A percentile compares a stretch with the other conserved stretches of the same genome.
Conservation (phyloP, 805 yeast species). For the Wickerhamomyces mucosus region DNA sequence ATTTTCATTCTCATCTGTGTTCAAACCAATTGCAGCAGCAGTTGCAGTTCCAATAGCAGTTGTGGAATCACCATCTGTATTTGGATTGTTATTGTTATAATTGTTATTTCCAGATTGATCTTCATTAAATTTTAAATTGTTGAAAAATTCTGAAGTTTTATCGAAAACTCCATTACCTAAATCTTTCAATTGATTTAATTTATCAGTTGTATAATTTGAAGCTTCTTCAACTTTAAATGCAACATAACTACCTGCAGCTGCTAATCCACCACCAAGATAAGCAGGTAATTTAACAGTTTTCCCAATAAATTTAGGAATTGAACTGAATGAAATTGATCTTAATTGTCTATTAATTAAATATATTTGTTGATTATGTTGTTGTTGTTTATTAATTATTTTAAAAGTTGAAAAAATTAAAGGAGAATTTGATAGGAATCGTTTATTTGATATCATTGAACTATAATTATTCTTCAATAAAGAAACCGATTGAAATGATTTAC, state of each 20-base stretch:
- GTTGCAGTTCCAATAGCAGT: constrained; percentile 32
- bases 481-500: not conserved
- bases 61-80: constrained; percentile 20
- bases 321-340: constrained; percentile 17
- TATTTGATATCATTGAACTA: constrained; percentile 3
- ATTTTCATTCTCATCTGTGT: constrained; percentile 34
- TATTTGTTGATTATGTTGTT: not conserved
- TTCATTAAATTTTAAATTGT: constrained; percentile 16
- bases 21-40: constrained; percentile 50
- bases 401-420: no score
- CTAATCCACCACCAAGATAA: constrained; percentile 80
- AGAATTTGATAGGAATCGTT: constrained; percentile 5
- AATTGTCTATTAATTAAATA: constrained; percentile 1
- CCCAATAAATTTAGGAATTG: constrained; percentile 44
- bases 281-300: constrained; percentile 61
- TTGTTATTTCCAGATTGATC: constrained; percentile 1
- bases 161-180: constrained; percentile 47
- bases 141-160: constrained; percentile 17
- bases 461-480: no score
- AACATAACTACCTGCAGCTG: constrained; percentile 90
- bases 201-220: constrained; percentile 57
- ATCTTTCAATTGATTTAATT: constrained; percentile 52
- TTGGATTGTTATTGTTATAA: constrained; percentile 8
- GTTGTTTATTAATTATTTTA: no score
- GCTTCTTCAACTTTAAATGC: constrained; percentile 91